A percentile compares a stretch with the other conserved stretches of the same genome.
These are phyloP conservation scores for Macrocybe gigantea DNA, from an alignment of 768 basidiomycete species.

Conservation along the genomic window DNA sequence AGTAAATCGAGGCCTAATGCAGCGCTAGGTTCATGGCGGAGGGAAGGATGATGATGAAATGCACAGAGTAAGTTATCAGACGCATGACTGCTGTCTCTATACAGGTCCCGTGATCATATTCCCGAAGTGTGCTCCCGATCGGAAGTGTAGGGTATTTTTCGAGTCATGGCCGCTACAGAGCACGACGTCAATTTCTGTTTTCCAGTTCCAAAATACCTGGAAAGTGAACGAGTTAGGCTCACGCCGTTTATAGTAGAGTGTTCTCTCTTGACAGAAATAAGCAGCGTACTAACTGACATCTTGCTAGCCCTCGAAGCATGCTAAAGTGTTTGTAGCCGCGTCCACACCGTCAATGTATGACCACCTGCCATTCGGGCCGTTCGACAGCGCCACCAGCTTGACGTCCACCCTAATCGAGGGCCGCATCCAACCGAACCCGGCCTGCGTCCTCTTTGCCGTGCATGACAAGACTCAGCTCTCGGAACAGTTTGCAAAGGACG, in stretches of 20 bases:
- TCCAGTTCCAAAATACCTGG: slow-evolving; percentile 34
- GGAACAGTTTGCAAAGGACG: slow-evolving; percentile 7
- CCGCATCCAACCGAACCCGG: slow-evolving; percentile 28
- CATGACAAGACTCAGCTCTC: slow-evolving; percentile 41
- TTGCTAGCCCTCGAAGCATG: slow-evolving; percentile 39
- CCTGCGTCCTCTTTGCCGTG: slow-evolving; percentile 41
- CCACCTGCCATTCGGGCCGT: slow-evolving; percentile 49
- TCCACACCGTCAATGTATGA: slow-evolving; percentile 34
- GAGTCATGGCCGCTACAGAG: slow-evolving; percentile 3
- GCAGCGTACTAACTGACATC: background rate
- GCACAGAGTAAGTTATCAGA: too few species aligned
- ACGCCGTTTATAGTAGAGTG: slow-evolving; percentile 42
- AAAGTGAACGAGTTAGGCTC: slow-evolving; percentile 43
- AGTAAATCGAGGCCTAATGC: too few species aligned
- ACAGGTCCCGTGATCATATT: too few species aligned
- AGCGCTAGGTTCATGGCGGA: too few species aligned
- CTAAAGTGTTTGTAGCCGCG: slow-evolving; percentile 27
- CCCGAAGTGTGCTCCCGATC: too few species aligned
- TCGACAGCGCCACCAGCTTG: slow-evolving; percentile 28
- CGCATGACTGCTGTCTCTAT: too few species aligned
- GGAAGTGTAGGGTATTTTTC: too few species aligned
- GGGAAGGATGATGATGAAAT: too few species aligned
- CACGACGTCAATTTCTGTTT: slow-evolving; percentile 48
- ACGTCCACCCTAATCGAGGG: slow-evolving; percentile 25
- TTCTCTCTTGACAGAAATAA: background rate